Conservation (phyloP, 345 rosid species). For the Aurinia saxatilis region DNA sequence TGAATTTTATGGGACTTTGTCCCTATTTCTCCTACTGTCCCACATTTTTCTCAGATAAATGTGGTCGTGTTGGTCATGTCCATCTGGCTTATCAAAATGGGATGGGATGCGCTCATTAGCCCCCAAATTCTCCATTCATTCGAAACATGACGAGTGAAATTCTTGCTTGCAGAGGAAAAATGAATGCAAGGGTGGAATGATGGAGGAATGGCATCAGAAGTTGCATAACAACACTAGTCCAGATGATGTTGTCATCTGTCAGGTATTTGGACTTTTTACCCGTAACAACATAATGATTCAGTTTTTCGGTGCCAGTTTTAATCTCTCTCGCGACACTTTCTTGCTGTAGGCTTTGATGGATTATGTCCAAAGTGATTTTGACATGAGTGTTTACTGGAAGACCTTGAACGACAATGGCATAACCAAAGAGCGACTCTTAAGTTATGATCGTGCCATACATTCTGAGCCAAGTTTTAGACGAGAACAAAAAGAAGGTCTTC, state of each 20-base stretch:
- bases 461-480: conserved; percentile 76
- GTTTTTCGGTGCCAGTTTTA: background rate
- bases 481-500: conserved; percentile 75
- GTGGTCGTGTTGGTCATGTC: background rate
- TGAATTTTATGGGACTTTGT: background rate
- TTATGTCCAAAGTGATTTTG: conserved; percentile 64
- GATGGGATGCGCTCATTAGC: background rate
- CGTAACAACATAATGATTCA: background rate
- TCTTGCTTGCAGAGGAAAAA: conserved; percentile 59
- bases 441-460: conserved; percentile 95
- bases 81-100: conserved; percentile 6
- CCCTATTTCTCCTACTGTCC: background rate
- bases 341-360: conserved; percentile 82
- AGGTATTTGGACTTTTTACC: conserved; percentile 42
- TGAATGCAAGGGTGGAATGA: conserved; percentile 95
- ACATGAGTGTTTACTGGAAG: conserved; percentile 88
- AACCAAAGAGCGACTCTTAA: conserved; percentile 82
- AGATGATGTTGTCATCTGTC: conserved; percentile 94
- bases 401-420: conserved; percentile 92
- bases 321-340: conserved; percentile 11
- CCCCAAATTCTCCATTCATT: conserved; percentile 11
- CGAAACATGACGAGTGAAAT: conserved; percentile 7
- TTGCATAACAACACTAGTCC: conserved; percentile 99
- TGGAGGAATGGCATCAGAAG: conserved; percentile 99
- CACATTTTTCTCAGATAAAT: background rate